phyloP scores from a whole-genome alignment of 805 yeast species.

The Brettanomyces naardenensis region DNA sequence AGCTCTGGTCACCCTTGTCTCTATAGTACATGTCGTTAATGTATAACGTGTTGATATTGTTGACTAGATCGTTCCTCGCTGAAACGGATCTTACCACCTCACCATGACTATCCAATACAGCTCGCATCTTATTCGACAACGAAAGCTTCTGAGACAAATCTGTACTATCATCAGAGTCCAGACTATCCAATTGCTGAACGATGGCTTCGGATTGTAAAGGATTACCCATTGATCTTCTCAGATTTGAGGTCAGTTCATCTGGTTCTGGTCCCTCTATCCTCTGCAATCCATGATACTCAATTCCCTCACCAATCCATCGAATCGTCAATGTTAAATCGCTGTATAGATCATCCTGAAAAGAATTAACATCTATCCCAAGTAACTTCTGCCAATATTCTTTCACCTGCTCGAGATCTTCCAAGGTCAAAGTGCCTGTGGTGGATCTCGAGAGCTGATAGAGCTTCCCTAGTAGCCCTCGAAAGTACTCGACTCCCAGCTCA shows the following conservation, averaged over 20 bases:
- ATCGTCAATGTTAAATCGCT: slow-evolving; percentile 12
- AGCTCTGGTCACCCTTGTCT: slow-evolving; percentile 10
- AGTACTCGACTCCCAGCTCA: neutral
- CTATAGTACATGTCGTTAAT: slow-evolving; percentile 15
- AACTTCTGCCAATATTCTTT: slow-evolving; percentile 15
- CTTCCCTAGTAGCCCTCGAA: neutral
- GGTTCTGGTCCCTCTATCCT: neutral
- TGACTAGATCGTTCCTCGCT: slow-evolving; percentile 6
- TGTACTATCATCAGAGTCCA: neutral
- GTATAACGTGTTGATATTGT: slow-evolving; percentile 5
- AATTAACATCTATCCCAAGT: slow-evolving; percentile 17
- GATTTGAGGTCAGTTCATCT: neutral
- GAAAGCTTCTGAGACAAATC: slow-evolving; percentile 13
- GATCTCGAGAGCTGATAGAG: neutral
- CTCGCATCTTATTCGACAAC: slow-evolving; percentile 16
- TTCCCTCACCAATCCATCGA: neutral
- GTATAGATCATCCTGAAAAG: slow-evolving; percentile 11
- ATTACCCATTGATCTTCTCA: neutral
- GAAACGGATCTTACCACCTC: slow-evolving; percentile 8
- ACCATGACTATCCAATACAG: slow-evolving; percentile 10
- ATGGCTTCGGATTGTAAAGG: neutral
- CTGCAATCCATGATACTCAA: neutral
- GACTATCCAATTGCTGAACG: neutral
- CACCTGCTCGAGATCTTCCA: slow-evolving; percentile 1
- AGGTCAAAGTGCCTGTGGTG: neutral